Evolutionary conservation across 192 early-diverging fungal species (phyloP).

Genomic region (Gamsiella multidivaricata): DNA sequence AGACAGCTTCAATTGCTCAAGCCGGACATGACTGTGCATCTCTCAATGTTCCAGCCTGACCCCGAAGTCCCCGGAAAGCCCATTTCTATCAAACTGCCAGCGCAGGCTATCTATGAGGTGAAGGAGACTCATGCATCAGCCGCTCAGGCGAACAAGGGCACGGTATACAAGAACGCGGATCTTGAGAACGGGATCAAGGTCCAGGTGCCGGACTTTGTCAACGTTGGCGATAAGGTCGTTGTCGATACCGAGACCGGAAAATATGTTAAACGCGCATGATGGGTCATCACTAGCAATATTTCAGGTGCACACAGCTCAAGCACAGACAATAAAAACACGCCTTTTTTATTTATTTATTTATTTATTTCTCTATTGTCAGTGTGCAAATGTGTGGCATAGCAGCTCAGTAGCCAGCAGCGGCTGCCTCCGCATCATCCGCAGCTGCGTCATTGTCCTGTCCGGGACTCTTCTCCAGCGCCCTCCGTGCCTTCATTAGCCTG

Average conservation of each 20-base stretch:
- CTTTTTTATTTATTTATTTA: background rate
- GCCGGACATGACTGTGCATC: conserved; percentile 37
- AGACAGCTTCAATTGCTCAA: conserved; percentile 28
- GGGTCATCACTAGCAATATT: too few species aligned
- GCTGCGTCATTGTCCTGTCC: conserved; percentile 35
- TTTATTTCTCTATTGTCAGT: background rate
- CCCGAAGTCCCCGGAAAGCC: conserved; percentile 63
- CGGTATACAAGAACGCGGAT: conserved; percentile 72
- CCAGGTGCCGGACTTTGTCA: conserved; percentile 85
- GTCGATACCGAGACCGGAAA: conserved; percentile 73
- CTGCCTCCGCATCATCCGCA: conserved; percentile 47
- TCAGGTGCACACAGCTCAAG: background rate
- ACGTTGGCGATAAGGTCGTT: conserved; percentile 77
- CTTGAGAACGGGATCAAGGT: conserved; percentile 75
- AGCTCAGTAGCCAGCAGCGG: conserved; percentile 26
- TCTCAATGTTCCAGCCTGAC: conserved; percentile 57
- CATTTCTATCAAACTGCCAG: conserved; percentile 71
- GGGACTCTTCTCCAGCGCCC: conserved; percentile 18
- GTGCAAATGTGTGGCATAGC: too few species aligned
- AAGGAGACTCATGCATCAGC: conserved; percentile 59
- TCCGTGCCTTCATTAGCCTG: conserved; percentile 62
- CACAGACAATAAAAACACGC: background rate
- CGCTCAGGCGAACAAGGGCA: conserved; percentile 73
- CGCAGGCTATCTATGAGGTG: conserved; percentile 67
- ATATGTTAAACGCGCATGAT: conserved; percentile 72